Evolutionary conservation across 2,329 filamentous ascomycete genomes (phyloP).

Genomic region (Ophiocordyceps camponoti-rufipedis): DNA sequence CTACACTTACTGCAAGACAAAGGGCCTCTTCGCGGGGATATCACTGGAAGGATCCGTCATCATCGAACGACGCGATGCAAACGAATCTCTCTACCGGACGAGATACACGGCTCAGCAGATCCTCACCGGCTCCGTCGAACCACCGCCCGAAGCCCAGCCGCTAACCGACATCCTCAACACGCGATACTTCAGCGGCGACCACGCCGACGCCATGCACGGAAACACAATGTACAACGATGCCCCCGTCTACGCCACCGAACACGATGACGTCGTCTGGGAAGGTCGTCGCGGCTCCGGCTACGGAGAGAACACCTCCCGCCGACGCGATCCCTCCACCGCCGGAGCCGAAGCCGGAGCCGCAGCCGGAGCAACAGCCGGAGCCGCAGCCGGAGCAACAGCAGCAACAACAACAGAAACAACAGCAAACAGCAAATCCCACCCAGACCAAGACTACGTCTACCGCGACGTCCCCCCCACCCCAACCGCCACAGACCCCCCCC

Average conservation of each 20-base stretch:
- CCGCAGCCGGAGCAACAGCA: neutral
- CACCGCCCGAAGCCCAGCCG: constrained; percentile 67
- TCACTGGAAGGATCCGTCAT: constrained; percentile 85
- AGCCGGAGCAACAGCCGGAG: neutral
- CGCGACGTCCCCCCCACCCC: constrained; percentile 18
- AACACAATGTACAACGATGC: constrained; percentile 83
- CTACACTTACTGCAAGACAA: constrained; percentile 96
- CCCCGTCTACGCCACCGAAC: constrained; percentile 69
- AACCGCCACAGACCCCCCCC: constrained; percentile 24
- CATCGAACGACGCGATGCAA: constrained; percentile 88
- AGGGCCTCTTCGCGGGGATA: constrained; percentile 90
- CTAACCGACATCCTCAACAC: constrained; percentile 76
- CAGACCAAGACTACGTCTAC: constrained; percentile 33
- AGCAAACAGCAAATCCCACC: constrained; percentile 48
- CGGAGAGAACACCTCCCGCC: neutral
- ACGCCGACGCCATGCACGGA: constrained; percentile 20
- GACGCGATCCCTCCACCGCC: too few species aligned
- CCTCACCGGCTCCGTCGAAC: constrained; percentile 56
- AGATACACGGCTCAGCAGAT: constrained; percentile 68
- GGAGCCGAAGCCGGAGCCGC: neutral
- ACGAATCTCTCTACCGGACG: constrained; percentile 85
- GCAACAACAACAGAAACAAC: constrained; percentile 58
- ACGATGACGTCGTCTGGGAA: constrained; percentile 75
- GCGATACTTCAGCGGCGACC: constrained; percentile 58
- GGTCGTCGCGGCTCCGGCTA: constrained; percentile 40